Base-by-base conservation (phyloP, 1,139 yeast genomes). In the Geotrichum fermentans region DNA sequence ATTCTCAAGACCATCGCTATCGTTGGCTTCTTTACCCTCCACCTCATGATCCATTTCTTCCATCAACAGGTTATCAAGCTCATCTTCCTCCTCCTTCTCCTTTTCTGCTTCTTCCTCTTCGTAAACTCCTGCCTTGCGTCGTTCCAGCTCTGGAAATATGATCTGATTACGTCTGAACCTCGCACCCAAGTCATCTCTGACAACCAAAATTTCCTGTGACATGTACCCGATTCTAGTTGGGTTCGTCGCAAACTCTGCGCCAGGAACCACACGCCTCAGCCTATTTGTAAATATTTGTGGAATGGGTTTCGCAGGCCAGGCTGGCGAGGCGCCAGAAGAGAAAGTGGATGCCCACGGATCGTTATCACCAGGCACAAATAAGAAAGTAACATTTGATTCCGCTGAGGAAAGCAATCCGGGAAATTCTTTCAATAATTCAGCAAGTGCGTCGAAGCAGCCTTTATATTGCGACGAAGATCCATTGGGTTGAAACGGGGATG, bases 341-440 rank as follows among this genome's bases (percentile, higher is more conserved):
- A 76, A 77, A 41, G 83, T 73, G 0, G 94, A 80, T 42, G 82
- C 82, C 97, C 97, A 92, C 0, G 97, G 97, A 64, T 92, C 98
- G 58, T 87, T 84, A 40, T 80, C 79, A 0, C 98, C 97, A 0
- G 97, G 97, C 0, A 90, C 72, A 53, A 92, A 77, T 1, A 86
- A 68, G 44, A 87, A 67, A 40, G 79, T 77, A 7, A 79, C 72
- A 28, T 69, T 65, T 11, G 69, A 53, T 8, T 57, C 52, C 0
- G 60, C 43, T 13, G 33, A 51, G 58, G 43, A 40, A 7, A 50
- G 6, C 3, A 79, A 58, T 5, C 63, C 59, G 2, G 82, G 81
- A 57, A 68, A 79, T 36, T 72, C 69, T 17, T 76, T 73, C 20
- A 83, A 57, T 4, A 81, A 55, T 1, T 69, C 62, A 0, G 96